Percentiles rank a stretch among this genome's conserved stretches.
Evolutionary conservation across 2,329 filamentous ascomycete species (phyloP).

Genomic region (Periconia sp.): DNA sequence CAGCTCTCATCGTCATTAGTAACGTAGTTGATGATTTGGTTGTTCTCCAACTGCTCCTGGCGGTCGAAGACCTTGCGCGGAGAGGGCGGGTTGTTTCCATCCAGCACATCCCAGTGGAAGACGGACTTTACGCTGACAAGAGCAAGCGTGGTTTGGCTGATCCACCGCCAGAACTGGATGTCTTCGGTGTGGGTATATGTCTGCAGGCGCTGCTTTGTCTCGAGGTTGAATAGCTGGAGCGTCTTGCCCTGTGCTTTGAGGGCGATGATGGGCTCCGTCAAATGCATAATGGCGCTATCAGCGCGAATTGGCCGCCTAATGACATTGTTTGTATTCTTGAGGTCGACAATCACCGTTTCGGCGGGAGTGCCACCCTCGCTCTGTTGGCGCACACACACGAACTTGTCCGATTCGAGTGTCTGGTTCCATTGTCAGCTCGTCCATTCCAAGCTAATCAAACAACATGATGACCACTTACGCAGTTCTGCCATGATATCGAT

Average conservation of each 20-base stretch:
- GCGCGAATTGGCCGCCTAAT: slow-evolving; percentile 95
- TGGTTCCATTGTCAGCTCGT: slow-evolving; percentile 43
- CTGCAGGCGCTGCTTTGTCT: slow-evolving; percentile 92
- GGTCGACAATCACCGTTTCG: slow-evolving; percentile 95
- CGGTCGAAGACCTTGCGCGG: slow-evolving; percentile 88
- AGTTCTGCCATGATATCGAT: slow-evolving; percentile 85
- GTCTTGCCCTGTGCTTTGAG: slow-evolving; percentile 93
- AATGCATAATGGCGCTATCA: slow-evolving; percentile 99
- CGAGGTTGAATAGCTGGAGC: slow-evolving; percentile 95
- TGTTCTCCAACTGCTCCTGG: slow-evolving; percentile 86
- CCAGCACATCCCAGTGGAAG: slow-evolving; percentile 98
- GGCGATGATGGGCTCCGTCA: slow-evolving; percentile 92
- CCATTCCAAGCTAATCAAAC: slow-evolving; percentile 4
- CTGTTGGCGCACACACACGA: slow-evolving; percentile 95
- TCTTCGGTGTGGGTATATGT: slow-evolving; percentile 96
- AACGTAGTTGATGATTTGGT: slow-evolving; percentile 99
- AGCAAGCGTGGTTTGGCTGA: slow-evolving; percentile 83
- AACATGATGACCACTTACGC: slow-evolving; percentile 58
- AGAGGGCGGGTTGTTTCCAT: slow-evolving; percentile 74
- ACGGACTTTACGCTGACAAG: slow-evolving; percentile 89
- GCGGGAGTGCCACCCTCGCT: slow-evolving; percentile 74
- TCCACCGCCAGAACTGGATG: slow-evolving; percentile 99
- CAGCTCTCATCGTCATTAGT: slow-evolving; percentile 95
- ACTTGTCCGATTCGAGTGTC: slow-evolving; percentile 98
- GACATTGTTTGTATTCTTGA: slow-evolving; percentile 96